Base-by-base conservation (phyloP, 164 flowering plant species). In the Vitis rotundifolia region DNA sequence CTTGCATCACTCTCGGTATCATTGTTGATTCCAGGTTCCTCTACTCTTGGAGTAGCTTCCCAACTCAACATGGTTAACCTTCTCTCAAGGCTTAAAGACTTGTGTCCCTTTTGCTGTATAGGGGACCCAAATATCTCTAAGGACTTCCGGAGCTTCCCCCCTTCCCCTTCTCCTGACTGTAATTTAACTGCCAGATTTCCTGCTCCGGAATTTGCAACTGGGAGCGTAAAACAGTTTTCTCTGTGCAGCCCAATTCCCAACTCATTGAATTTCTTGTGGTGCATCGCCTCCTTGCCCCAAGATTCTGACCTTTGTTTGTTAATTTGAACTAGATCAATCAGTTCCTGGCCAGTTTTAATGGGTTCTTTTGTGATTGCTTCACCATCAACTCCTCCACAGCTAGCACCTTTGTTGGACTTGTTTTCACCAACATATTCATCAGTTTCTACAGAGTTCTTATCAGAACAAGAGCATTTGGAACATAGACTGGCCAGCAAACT, bases 1-100 rank as follows among this genome's bases (percentile, higher is more conserved):
- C 98, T 93, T 28, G 89, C 81, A 68, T 91, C 95, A 22, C 98
- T 91, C 29, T 70, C 87, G 0, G 72, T 31, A 10, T 85, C 91
- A 5, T 76, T 68, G 70, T 67, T 55, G 37, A 70, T n/a, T 69
- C 59, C 8, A 50, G 44, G 11, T 22, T 76, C 84, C 57, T 73
- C 76, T 12, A 47, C 63, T 64, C 58, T 63, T 28, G 79, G 78
- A 49, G 58, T 71, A 63, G 75, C 68, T 52, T 81, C 84, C 85
- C 89, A 82, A 8, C 73, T 67, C 64, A 84, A 57, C 85, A 78
- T 77, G 51, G 68, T 73, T 29, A 79, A 16, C 73, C 68, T 86
- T 65, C 64, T 83, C 26, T 82, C 85, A 3, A 79, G 48, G 68
- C 72, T 80, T 11, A 68, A 63, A 2, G 62, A 52, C 58, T 71